Conservation (phyloP, 306 rosid species). For the Glycine soja region DNA sequence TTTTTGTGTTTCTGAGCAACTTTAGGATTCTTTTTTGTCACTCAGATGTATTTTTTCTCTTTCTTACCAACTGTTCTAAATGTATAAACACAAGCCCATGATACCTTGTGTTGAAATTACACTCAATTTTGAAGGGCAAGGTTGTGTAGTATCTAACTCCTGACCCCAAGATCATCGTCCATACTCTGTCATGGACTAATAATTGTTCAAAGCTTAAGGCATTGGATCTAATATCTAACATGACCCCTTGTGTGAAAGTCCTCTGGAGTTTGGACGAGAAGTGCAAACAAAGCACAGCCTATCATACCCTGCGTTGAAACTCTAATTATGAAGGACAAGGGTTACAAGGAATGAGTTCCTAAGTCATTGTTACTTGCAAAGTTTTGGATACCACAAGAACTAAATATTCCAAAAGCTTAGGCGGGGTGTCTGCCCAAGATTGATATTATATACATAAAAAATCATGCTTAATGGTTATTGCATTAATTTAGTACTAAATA, state of each 20-base stretch:
- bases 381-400: slow-evolving; percentile 11
- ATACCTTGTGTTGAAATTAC: neutral
- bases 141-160: neutral
- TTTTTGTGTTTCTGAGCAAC: slow-evolving; percentile 1
- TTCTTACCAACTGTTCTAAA: neutral
- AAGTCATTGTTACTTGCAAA: neutral
- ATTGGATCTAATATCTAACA: neutral
- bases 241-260: neutral
- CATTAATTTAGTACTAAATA: slow-evolving; percentile 10
- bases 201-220: neutral
- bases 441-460: neutral
- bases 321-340: slow-evolving; percentile 17
- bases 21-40: slow-evolving; percentile 6
- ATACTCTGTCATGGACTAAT: neutral
- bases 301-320: neutral
- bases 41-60: neutral
- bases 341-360: slow-evolving; percentile 8
- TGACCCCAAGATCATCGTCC: neutral
- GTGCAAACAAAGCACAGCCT: neutral
- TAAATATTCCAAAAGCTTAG: neutral
- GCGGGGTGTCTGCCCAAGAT: neutral
- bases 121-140: neutral
- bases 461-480: neutral
- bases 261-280: neutral
- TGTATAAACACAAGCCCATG: neutral